Evolutionary conservation across 345 rosid species (phyloP).

Genomic region (Cardamine chenopodiifolia): DNA sequence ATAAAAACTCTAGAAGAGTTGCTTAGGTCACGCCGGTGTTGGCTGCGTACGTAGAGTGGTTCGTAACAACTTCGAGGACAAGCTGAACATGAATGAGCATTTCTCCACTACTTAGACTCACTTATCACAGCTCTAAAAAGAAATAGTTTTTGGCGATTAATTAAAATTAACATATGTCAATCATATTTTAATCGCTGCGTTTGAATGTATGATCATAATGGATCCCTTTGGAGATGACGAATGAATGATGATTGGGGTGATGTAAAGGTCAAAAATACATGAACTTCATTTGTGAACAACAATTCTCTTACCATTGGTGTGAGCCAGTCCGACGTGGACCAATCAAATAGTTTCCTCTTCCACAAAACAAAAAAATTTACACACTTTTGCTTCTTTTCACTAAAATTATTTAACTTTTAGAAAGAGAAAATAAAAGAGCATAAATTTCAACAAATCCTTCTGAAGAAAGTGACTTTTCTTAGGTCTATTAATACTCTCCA

Average conservation of each 20-base stretch:
- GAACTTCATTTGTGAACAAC: constrained; percentile 28
- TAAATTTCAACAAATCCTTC: constrained; percentile 37
- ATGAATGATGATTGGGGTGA: constrained; percentile 37
- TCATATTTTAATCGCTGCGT: constrained; percentile 22
- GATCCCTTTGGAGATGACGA: constrained; percentile 37
- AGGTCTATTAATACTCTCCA: constrained; percentile 37
- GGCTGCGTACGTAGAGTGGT: constrained; percentile 4
- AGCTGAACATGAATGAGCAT: constrained; percentile 34
- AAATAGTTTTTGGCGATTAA: not conserved
- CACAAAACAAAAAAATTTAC: not conserved
- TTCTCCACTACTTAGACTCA: constrained; percentile 30
- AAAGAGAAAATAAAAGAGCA: constrained; percentile 13
- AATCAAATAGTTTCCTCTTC: constrained; percentile 18
- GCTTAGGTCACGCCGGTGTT: constrained; percentile 1
- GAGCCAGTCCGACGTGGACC: constrained; percentile 28
- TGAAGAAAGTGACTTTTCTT: constrained; percentile 37
- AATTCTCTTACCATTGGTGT: constrained; percentile 21
- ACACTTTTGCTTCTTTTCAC: constrained; percentile 4
- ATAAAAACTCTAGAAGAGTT: constrained; percentile 8
- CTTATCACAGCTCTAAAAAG: not conserved
- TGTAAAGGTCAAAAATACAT: constrained; percentile 27
- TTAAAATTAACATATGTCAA: constrained; percentile 14
- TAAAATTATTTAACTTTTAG: not conserved
- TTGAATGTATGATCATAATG: constrained; percentile 27
- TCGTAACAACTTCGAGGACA: constrained; percentile 18